Base-by-base conservation (phyloP, 805 yeast genomes). In the Tanozyma kutaoensis region DNA sequence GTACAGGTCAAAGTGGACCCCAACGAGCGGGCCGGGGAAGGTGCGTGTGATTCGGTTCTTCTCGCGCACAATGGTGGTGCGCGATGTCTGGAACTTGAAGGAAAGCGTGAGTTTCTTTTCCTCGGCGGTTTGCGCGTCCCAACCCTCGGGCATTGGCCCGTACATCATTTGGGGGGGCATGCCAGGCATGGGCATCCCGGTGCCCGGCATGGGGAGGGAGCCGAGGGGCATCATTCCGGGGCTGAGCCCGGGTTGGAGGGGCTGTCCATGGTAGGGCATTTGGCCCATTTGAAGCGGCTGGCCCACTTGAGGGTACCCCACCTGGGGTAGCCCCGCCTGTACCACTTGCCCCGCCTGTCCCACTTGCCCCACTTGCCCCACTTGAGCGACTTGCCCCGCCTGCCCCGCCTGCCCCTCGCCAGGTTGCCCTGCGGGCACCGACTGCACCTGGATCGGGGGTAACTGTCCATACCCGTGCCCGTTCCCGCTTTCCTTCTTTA, bases 11-110 rank as follows among this genome's bases (percentile, higher is more conserved):
- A 50, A 58, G 26, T 42, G 36, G 16, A 59, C 35, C 1, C 52
- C 48, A 4, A 58, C 40, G 24, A 58, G 36, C 1, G 66, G 64
- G 1, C 63, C 64, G 1, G 65, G 63, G 11, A 50, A 42, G 20
- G 52, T 52, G 18, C 61, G 37, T 7, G 57, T 39, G 11, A 42
- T 32, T 33, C 50, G 53, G 28, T 44, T 40, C 12, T 44, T 40
- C 12, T 43, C 43, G 15, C 43, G 46, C 4, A 49, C 18, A 1
- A 58, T 44, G 6, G 58, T 53, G n/a, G 65, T 59, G 22, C 45
- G 24, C 12, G 35, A 26, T 8, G 31, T 17, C 9, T 14, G 27
- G 11, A 15, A 32, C 15, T 32, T 16, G 29, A 28, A 23, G 26
- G 15, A 22, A n/a, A 25, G 15, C 17, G 27, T 20, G 12, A 24